These are phyloP conservation scores for Talaromyces funiculosus DNA, from an alignment of 2,329 filamentous ascomycete genomes.

Conservation along the genomic window DNA sequence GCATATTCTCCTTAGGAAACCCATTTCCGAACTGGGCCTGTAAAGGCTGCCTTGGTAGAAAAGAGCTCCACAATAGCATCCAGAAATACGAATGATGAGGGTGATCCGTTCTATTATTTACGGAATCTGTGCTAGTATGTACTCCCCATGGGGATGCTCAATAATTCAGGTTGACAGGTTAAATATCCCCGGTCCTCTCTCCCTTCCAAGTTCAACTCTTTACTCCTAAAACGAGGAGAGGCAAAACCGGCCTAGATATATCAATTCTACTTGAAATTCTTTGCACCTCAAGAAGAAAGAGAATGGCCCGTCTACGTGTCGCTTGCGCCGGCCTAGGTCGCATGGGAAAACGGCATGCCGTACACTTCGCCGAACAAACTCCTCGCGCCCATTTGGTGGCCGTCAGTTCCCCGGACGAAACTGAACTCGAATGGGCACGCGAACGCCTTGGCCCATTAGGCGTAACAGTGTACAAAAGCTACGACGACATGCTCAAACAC, in stretches of 20 bases:
- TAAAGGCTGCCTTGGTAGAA: not conserved
- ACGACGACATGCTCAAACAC: not conserved
- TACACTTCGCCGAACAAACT: constrained; percentile 44
- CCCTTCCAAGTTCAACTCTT: too few species aligned
- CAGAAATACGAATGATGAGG: not conserved
- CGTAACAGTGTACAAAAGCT: not conserved
- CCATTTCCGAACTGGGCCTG: not conserved
- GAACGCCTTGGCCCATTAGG: not conserved
- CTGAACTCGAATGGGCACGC: not conserved
- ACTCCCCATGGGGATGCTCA: not conserved
- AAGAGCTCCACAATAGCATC: not conserved
- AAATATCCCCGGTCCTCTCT: not conserved
- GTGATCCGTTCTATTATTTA: not conserved
- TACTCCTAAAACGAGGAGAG: too few species aligned
- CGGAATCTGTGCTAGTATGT: not conserved
- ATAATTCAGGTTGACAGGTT: not conserved
- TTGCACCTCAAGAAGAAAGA: not conserved
- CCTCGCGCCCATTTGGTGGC: constrained; percentile 37
- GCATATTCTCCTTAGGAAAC: not conserved
- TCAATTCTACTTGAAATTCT: not conserved
- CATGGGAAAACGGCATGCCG: constrained; percentile 48
- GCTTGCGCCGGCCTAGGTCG: constrained; percentile 47
- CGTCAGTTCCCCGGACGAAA: not conserved
- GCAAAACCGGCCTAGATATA: too few species aligned
- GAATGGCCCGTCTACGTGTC: constrained; percentile 33